These are phyloP conservation scores for Nothophoma quercina DNA, from an alignment of 2,329 filamentous ascomycete species.

Conservation along the genomic window DNA sequence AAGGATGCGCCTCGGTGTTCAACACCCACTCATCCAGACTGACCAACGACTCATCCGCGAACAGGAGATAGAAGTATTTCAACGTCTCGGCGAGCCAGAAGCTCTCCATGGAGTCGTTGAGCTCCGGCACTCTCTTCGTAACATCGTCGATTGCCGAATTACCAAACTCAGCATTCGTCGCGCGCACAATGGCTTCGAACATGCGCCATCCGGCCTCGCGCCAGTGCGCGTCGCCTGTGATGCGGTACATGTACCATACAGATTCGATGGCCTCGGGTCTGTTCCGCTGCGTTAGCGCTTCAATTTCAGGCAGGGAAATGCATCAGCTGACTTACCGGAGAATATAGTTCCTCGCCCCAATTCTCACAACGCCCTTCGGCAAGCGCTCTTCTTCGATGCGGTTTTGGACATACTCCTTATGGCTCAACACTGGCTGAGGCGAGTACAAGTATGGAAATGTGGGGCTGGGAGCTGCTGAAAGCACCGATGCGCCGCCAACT, in stretches of 20 bases:
- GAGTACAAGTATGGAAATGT: slow-evolving; percentile 42
- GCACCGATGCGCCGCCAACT: slow-evolving; percentile 3
- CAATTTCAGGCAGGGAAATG: neutral
- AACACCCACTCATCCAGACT: slow-evolving; percentile 72
- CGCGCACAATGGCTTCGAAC: slow-evolving; percentile 69
- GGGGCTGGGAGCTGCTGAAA: slow-evolving; percentile 35
- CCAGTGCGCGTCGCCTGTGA: slow-evolving; percentile 72
- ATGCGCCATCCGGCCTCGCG: slow-evolving; percentile 76
- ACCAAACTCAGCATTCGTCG: slow-evolving; percentile 68
- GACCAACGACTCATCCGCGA: slow-evolving; percentile 65
- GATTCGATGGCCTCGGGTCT: slow-evolving; percentile 80
- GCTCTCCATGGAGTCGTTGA: slow-evolving; percentile 73
- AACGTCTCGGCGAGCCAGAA: slow-evolving; percentile 76
- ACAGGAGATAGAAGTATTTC: slow-evolving; percentile 72
- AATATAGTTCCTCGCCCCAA: slow-evolving; percentile 67
- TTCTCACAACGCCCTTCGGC: slow-evolving; percentile 63
- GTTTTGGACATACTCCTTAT: slow-evolving; percentile 47
- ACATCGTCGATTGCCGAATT: slow-evolving; percentile 73
- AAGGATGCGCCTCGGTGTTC: slow-evolving; percentile 57
- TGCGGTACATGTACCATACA: slow-evolving; percentile 78
- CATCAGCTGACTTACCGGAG: slow-evolving; percentile 56
- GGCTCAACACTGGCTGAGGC: slow-evolving; percentile 38
- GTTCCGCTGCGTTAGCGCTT: slow-evolving; percentile 7
- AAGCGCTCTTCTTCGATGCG: slow-evolving; percentile 55
- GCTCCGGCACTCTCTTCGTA: slow-evolving; percentile 55